Evolutionary conservation across 2,329 filamentous ascomycete species (phyloP), one percentile per base, ranked within the genome.

Genomic region (Diaporthe vaccinii): DNA sequence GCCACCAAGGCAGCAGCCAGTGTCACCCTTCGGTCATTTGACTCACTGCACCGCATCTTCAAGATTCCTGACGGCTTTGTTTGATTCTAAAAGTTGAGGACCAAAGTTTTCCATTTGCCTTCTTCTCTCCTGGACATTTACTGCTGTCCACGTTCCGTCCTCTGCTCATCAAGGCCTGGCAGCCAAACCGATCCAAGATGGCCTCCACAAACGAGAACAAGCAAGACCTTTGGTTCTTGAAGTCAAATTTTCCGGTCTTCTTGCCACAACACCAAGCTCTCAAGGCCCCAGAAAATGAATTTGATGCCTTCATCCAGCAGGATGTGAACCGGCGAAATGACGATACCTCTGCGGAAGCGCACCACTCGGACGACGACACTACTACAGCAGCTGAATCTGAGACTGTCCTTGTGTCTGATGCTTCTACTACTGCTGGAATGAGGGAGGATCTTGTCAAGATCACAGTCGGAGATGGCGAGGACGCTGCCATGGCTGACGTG

Each of bases 221-320:
- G 14, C 58, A 55, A 28, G 67, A 78, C 25, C 79, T 81, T 22
- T 87, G 85, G 84, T 86, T 84, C 77, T 82, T 87, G 68, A 82
- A 81, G 72, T 83, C 83, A 14, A 82, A 80, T 0, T 82, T 79
- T 41, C 84, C 85, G 0, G 85, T 87, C 41, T 77, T 82, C 17
- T 81, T 87, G 59, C 85, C 86, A 2, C 74, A 76, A 12, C 79
- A 84, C 55, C 80, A 82, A n/a, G 84, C 82, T 25, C 78, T 87
- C 61, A 80, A 78, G 55, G 78, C 81, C 25, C 73, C 83, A 0
- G 77, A 78, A 10, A 76, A 78, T n/a, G 82, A 84, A 6, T 86
- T 85, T 55, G 80, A 83, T 17, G 74, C 68, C 3, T 84, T 82
- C 74, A 46, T 85, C 14, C 78, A 74, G 25, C 76, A 76, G 14